Base-by-base conservation (phyloP, 108 stramenopile species). In the Parietichytrium sp. region DNA sequence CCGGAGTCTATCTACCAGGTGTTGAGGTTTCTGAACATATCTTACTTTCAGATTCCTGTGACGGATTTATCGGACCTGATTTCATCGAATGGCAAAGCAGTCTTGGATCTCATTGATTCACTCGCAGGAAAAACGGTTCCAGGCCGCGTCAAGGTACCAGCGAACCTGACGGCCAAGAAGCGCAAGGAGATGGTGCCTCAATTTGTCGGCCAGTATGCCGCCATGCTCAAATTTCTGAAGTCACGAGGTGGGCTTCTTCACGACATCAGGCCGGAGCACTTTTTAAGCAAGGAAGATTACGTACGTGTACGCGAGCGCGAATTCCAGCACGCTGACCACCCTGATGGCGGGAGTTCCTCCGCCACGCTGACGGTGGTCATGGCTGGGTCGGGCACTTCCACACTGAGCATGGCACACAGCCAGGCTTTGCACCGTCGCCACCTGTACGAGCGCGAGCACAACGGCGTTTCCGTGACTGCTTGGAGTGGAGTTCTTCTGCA, bases 171-270 rank as follows among this genome's bases (percentile, higher is more conserved):
- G n/a, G 31, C 83, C 16, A 84, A 83, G 38, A 80, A 61, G 47
- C 80, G 82, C 45, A 86, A 86, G 77, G 87, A 87, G 4, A 72
- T 78, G 36, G 72, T 82, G 51, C 47, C 53, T 53, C 51, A 38
- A 18, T 25, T 79, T 15, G 31, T 48, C 51, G 47, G 47, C 54
- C 78, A 79, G 79, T 16, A 79, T 26, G 29, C n/a, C 27, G 82
- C 50, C 38, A 23, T 82, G 25, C 85, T 85, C 13, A 45, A 20
- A 4, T 81, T 81, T 49, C 55, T 81, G 30, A 81, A 81, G 54
- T 25, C 54, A 3, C 81, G 52, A 15, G 81, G 81, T 6, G 81
- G 54, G 0, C 42, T 81, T 4, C 7, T 81, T 12, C 54, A 81
- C 36, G 52, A 55, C 55, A 25, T 81, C n/a, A 42, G 81, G 4